Percentiles rank a stretch among this genome's conserved stretches.
Evolutionary conservation across 2,329 filamentous ascomycete species (phyloP).

Genomic region (Ophiostoma novo-ulmi): DNA sequence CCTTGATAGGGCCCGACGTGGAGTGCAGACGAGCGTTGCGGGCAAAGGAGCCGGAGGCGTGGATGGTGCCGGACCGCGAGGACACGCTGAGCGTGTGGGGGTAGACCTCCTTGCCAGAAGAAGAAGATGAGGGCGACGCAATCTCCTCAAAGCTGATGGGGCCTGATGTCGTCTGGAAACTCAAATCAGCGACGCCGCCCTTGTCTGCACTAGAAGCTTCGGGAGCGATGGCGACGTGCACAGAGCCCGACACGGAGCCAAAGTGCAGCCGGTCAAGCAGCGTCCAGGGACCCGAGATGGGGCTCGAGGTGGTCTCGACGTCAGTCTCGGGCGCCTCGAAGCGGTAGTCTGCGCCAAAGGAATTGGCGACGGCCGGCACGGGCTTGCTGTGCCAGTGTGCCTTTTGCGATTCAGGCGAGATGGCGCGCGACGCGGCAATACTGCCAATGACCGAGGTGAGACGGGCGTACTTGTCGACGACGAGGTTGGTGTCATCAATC

Average conservation of each 20-base stretch:
- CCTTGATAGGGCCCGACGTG: slow-evolving; percentile 36
- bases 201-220: slow-evolving; percentile 34
- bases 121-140: neutral
- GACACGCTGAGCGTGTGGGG: slow-evolving; percentile 45
- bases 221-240: neutral
- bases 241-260: slow-evolving; percentile 31
- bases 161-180: slow-evolving; percentile 43
- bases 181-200: slow-evolving; percentile 40
- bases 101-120: slow-evolving; percentile 21
- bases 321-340: slow-evolving; percentile 42
- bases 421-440: slow-evolving; percentile 36
- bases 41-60: slow-evolving; percentile 39
- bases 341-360: slow-evolving; percentile 33
- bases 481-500: slow-evolving; percentile 39
- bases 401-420: neutral
- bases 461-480: slow-evolving; percentile 30
- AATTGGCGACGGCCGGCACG: neutral
- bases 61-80: slow-evolving; percentile 44
- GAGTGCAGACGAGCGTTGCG: slow-evolving; percentile 36
- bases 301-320: slow-evolving; percentile 41
- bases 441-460: slow-evolving; percentile 39
- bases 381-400: neutral
- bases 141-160: slow-evolving; percentile 34
- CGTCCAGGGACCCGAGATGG: slow-evolving; percentile 47
- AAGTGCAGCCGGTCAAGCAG: slow-evolving; percentile 46